Evolutionary conservation across 2,329 filamentous ascomycete genomes (phyloP).

Genomic region (Dactylella cylindrospora): DNA sequence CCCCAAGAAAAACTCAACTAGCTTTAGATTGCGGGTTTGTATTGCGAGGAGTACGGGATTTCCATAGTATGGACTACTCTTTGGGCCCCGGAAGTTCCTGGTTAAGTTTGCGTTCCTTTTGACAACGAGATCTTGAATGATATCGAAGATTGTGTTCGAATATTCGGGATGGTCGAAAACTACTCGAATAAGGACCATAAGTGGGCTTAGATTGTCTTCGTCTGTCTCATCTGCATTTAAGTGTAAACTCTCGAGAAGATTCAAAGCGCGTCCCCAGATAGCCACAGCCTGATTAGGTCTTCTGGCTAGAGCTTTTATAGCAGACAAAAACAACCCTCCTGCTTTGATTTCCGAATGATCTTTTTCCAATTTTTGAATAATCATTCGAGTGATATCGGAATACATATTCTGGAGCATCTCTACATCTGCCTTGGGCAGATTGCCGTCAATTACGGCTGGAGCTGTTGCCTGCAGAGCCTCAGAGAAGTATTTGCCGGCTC

Average conservation of each 20-base stretch:
- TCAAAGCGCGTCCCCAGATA: constrained; percentile 2
- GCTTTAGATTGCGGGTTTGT: constrained; percentile 1
- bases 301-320: not conserved
- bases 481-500: not conserved
- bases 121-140: not conserved
- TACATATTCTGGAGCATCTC: not conserved
- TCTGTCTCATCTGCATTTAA: not conserved
- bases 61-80: not conserved
- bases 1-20: not conserved
- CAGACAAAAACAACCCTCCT: not conserved
- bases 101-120: not conserved
- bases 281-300: not conserved
- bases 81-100: not conserved
- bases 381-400: not conserved
- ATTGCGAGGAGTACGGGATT: constrained; percentile 5
- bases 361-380: constrained; percentile 1
- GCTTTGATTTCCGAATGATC: too few species aligned
- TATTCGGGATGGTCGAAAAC: not conserved
- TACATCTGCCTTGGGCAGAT: not conserved
- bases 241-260: not conserved
- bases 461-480: not conserved
- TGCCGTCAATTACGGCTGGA: not conserved
- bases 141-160: not conserved
- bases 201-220: not conserved
- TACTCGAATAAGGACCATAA: not conserved